Conservation (phyloP, 257 asterid genomes). For the Leptodermis oblonga region DNA sequence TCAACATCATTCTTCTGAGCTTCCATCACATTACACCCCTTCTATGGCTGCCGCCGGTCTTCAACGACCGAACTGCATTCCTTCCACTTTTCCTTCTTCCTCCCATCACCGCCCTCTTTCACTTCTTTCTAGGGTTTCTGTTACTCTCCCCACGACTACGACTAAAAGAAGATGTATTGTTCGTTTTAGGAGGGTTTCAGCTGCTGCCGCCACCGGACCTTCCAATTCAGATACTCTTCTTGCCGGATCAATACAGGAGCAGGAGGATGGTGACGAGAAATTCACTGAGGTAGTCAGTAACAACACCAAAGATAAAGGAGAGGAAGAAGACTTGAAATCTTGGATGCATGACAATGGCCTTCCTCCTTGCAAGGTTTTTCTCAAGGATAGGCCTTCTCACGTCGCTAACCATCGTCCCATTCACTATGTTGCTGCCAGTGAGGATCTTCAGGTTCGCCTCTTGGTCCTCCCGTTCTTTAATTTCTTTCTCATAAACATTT, state of each 20-base stretch:
- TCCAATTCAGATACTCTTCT: slow-evolving; percentile 59
- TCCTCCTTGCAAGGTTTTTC: slow-evolving; percentile 75
- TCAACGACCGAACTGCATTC: slow-evolving; percentile 48
- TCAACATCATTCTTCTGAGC: neutral
- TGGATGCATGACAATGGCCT: slow-evolving; percentile 97
- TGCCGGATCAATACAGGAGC: slow-evolving; percentile 23
- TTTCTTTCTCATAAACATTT: neutral
- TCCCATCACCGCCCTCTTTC: slow-evolving; percentile 33
- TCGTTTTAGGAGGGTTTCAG: too few species aligned
- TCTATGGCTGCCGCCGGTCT: slow-evolving; percentile 51
- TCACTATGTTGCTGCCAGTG: slow-evolving; percentile 90
- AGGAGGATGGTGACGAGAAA: slow-evolving; percentile 28
- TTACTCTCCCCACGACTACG: slow-evolving; percentile 20
- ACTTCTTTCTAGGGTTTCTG: slow-evolving; percentile 32
- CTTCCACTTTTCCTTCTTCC: slow-evolving; percentile 40
- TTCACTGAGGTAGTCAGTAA: slow-evolving; percentile 34
- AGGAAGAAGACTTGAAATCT: slow-evolving; percentile 49
- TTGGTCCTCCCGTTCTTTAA: neutral
- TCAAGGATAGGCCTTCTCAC: slow-evolving; percentile 71
- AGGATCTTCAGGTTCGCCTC: slow-evolving; percentile 71
- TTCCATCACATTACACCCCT: neutral
- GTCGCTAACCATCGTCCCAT: slow-evolving; percentile 56
- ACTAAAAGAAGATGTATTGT: slow-evolving; percentile 19
- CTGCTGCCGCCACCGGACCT: slow-evolving; percentile 53
- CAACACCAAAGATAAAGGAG: slow-evolving; percentile 28